Evolutionary conservation across 805 yeast genomes (phyloP), one percentile per base, ranked within the genome.

Genomic region (Starmerella roubikii): DNA sequence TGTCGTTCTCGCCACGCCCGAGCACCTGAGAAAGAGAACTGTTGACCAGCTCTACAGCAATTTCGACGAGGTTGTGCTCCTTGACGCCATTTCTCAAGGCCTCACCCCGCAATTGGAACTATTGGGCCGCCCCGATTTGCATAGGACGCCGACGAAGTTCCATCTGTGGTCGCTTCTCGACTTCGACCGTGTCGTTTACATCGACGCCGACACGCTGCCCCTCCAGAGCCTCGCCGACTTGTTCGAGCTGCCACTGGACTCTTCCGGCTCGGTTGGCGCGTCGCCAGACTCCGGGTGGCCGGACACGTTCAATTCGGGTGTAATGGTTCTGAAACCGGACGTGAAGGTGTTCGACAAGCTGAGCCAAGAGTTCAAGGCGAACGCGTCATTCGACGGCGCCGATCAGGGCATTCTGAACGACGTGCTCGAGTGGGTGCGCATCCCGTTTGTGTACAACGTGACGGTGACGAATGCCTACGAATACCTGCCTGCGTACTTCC

Each of bases 271-370:
- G 1, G 47, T 60, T 23, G 62, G 57, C 1, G 67, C 91, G 0
- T 64, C 77, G 13, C 80, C 93, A 0, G 94, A 84, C 59, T 65
- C 73, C n/a, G 93, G 94, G 12, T 84, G 93, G 81, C 94, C 94
- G 0, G 94, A 84, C 60, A 68, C 78, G 51, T 84, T 84, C 64
- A 83, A 84, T 57, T 72, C 85, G 24, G 94, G 94, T 3, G 72
- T 83, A 17, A 64, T 83, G 52, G 62, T 75, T 3, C 54, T 75
- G 21, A 64, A 65, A 26, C 93, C 93, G 3, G 61, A 64, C 47
- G 29, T 45, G 1, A 43, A 48, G 0, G 67, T 65, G 17, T 76
- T 62, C 48, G 44, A 55, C 3, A 59, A 61, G 24, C 63, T 84
- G 34, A 43, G 55, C 21, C 34, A 46, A 1, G 46, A 52, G 4